Base-by-base conservation (phyloP, 2,329 filamentous ascomycete genomes). In the Venturia pyrina region DNA sequence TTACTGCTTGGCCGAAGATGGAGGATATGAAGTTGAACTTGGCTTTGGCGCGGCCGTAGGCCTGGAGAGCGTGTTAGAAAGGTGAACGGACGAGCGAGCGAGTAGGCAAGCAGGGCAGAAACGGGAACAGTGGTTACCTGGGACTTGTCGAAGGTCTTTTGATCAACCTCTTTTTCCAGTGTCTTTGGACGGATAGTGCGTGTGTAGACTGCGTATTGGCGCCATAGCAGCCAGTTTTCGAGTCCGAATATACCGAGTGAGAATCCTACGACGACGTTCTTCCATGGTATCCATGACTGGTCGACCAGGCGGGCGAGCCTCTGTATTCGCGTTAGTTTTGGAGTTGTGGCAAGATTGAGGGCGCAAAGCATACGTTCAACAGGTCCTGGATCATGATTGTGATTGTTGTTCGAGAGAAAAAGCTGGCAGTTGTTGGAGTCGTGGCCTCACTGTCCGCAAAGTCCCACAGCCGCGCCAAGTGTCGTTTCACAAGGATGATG, bases 261-360 rank as follows among this genome's bases (percentile, higher is more conserved):
- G 81, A 99, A 99, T 73, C 92, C 90, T 71, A 98, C 85, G 73
- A 99, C 93, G 72, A 99, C 87, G 76, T 87, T 89, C 86, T 97
- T 99, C 95, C 95, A 99, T 65, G 95, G 93, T 81, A 98, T 96
- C 74, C 90, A 82, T 67, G 93, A 93, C 74, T 90, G 87, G 81
- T 99, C 95, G 73, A 98, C 88, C 78, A 89, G 87, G 77, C 86
- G 86, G 75, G 91, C 91, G 71, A 98, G 87, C 81, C 85, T 81
- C 82, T 86, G 73, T 11, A 19, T 13, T 53, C 15, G 24, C 6
- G 24, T 44, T 48, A 44, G 44, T 28, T 48, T 46, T n/a, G 44
- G 19, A 17, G 6, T 5, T 28, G 10, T 62, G 8, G 64, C 17
- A 41, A 34, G 37, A 46, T 46, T 34, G 46, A 64, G 19, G 28